Base-by-base conservation (phyloP, 345 rosid species). In the Brassica incana region DNA sequence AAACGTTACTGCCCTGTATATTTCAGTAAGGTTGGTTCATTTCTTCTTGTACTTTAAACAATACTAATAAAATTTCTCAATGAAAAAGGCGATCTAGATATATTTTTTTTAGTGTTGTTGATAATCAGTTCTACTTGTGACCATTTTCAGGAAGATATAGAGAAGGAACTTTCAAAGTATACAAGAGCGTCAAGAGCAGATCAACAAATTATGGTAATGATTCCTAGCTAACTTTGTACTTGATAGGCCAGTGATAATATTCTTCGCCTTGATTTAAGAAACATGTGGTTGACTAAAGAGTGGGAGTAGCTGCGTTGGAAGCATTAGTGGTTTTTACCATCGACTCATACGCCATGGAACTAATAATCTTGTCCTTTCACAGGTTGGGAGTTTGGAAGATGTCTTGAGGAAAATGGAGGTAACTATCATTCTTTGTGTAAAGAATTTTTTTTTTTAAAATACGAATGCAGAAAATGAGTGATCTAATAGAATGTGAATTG, bases 341-440 rank as follows among this genome's bases (percentile, higher is more conserved):
- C 35, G 45, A 6, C 38, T 6, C 5, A 33, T 40, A 14, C 56
- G n/a, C 3, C 43, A 45, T 77, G 52, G 60, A 77, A 67, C 75
- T 62, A 29, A 45, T 45, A 18, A 33, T 35, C 61, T 62, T 82
- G 79, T 79, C 23, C 5, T 66, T 77, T 70, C 72, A 70, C 84
- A 92, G 99, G 99, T 95, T 33, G 99, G 99, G 76, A 92, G 92
- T 81, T 67, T 95, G 40, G 99, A 95, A 86, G 97, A 95, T 75
- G 95, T 95, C 65, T 78, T 95, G 74, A 88, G 82, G 78, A 95
- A 92, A 84, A 92, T 95, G 95, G 97, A 92, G 98, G 98, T 94
- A 60, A 83, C 9, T 48, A 23, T 25, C 2, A 8, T 59, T 71
- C 25, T 3, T 64, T 58, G 50, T 40, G 23, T 48, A 16, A 16